Evolutionary conservation across 805 yeast species (phyloP).

Genomic region (Ogataea paraovalis): DNA sequence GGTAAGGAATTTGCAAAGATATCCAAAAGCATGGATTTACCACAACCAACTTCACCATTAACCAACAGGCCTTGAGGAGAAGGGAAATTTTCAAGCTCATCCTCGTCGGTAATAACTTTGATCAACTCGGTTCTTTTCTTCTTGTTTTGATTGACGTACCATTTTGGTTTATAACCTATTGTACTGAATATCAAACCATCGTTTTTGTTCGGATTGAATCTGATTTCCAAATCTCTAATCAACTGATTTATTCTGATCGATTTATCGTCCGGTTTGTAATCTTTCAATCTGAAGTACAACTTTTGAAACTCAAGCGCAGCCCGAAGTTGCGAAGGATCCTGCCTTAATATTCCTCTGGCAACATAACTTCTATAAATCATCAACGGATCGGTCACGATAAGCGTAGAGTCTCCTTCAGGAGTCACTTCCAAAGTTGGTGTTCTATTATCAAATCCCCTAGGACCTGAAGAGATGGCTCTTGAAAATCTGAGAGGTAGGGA

Average conservation of each 20-base stretch:
- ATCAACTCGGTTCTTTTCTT: conserved; percentile 38
- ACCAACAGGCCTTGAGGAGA: conserved; percentile 63
- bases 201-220: conserved; percentile 13
- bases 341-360: conserved; percentile 44
- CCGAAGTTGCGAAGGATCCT: conserved; percentile 58
- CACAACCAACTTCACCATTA: conserved; percentile 70
- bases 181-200: conserved; percentile 25
- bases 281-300: conserved; percentile 52
- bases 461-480: conserved; percentile 14
- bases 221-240: conserved; percentile 33
- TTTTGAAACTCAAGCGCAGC: conserved; percentile 61
- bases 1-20: conserved; percentile 66
- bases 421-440: conserved; percentile 15
- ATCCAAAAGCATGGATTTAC: conserved; percentile 71
- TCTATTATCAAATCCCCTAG: conserved; percentile 22
- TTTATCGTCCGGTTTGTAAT: conserved; percentile 54
- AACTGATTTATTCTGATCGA: conserved; percentile 39
- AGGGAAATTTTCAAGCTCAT: conserved; percentile 47
- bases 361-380: conserved; percentile 52
- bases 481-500: neutral
- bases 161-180: conserved; percentile 29
- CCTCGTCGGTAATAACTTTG: conserved; percentile 53
- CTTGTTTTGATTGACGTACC: conserved; percentile 17
- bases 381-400: conserved; percentile 54
- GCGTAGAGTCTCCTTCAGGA: neutral